Evolutionary conservation across 2,329 filamentous ascomycete species (phyloP), one percentile per base, ranked within the genome.

Genomic region (Lizonia empirigonia): DNA sequence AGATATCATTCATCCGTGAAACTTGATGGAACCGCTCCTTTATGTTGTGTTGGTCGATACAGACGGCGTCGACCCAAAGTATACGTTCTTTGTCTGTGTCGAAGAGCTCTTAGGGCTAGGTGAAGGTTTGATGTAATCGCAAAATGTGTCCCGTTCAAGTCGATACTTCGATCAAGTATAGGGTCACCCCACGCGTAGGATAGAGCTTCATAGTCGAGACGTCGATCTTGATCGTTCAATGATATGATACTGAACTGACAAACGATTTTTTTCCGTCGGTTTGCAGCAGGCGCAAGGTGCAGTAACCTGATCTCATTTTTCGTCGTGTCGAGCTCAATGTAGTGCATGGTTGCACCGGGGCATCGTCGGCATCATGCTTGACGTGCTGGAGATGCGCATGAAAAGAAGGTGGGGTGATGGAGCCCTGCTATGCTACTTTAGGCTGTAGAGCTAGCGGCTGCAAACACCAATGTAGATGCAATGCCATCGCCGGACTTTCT

Each of bases 21-120:
- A 51, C 48, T 15, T 51, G 48, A 32, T 51, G 48, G 18, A 35
- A 44, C 7, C 48, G 48, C 15, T 51, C 48, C 5, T 23, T 29
- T 8, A 40, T 12, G n/a, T 45, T 51, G 23, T 50, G 32, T 24
- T 58, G 55, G 26, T 58, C 41, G 20, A 58, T 58, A 10, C 48
- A 58, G 10, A 58, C 19, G 3, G 52, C 55, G 24, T 58, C 55
- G 0, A 58, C 38, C 52, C 55, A 58, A 3, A 58, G 18, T 12
- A 37, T n/a, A 7, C 55, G 47, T 13, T 42, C 37, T 22, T 29
- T 35, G 10, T 29, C 16, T 10, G 27, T 45, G 19, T 15, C 50
- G 50, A 7, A 57, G 27, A 12, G 46, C 35, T 40, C 50, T 41
- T 16, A 55, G 13, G 13, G 52, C 52, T 2, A 36, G 27, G 22